These are phyloP conservation scores for Paspalum vaginatum DNA, from an alignment of 176 grass and related monocot genomes.

Conservation along the genomic window DNA sequence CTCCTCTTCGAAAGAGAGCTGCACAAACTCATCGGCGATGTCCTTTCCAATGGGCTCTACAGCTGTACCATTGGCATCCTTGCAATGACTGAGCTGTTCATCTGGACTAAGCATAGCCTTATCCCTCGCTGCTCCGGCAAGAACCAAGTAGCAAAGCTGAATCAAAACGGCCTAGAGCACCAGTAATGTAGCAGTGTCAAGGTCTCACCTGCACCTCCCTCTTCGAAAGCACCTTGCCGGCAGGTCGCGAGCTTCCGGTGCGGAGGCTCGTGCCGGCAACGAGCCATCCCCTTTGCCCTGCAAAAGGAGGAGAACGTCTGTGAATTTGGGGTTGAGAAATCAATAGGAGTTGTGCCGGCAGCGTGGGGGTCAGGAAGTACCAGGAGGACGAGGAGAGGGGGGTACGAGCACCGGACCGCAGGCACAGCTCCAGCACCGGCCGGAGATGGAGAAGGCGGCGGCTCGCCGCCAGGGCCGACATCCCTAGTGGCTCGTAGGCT, in stretches of 20 bases:
- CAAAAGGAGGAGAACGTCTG: background rate
- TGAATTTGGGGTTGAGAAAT: conserved; percentile 9
- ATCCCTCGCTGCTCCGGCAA: conserved; percentile 11
- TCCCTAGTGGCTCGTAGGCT: background rate
- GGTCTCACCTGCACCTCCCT: conserved; percentile 23
- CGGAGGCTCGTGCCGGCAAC: conserved; percentile 1
- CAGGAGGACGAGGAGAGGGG: background rate
- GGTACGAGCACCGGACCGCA: background rate
- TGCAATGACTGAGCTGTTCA: background rate
- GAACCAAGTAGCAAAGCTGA: background rate
- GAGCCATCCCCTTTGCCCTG: conserved; percentile 26
- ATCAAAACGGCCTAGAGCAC: background rate
- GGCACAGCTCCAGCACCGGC: conserved; percentile 21
- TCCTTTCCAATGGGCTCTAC: background rate
- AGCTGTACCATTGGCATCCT: background rate
- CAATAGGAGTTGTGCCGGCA: background rate
- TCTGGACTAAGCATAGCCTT: background rate
- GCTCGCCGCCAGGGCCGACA: conserved; percentile 37
- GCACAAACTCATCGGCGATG: conserved; percentile 1
- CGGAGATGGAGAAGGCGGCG: conserved; percentile 43
- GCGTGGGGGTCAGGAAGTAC: background rate
- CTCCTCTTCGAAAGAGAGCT: conserved; percentile 40
- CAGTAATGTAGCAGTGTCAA: background rate
- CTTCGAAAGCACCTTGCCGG: background rate
- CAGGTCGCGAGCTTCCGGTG: conserved; percentile 25